A percentile compares a stretch with the other conserved stretches of the same genome.
Evolutionary conservation across 257 asterid genomes (phyloP).

Genomic region (Leptodermis oblonga): DNA sequence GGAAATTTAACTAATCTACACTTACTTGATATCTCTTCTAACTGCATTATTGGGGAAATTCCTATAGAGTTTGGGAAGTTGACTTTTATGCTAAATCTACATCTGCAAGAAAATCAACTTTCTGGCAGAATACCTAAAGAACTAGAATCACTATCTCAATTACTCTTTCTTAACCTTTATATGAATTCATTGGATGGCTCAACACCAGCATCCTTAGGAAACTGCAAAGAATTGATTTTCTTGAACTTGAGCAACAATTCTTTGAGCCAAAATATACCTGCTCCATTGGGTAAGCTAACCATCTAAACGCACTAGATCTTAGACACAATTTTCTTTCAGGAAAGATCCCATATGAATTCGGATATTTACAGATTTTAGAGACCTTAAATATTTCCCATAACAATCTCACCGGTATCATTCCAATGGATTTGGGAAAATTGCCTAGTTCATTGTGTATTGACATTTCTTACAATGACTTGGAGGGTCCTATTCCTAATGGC

Average conservation of each 20-base stretch:
- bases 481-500: conserved; percentile 32
- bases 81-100: background rate
- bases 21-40: background rate
- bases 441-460: conserved; percentile 22
- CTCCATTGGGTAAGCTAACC: too few species aligned
- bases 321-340: conserved; percentile 32
- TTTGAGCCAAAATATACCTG: too few species aligned
- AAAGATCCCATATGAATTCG: conserved; percentile 21
- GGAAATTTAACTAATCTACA: conserved; percentile 4
- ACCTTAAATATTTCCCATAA: conserved; percentile 32
- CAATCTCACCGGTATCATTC: conserved; percentile 34
- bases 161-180: background rate
- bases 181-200: background rate
- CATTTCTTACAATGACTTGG: conserved; percentile 37
- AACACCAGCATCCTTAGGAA: background rate
- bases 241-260: too few species aligned
- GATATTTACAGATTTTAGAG: conserved; percentile 19
- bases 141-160: background rate
- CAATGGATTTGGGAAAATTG: conserved; percentile 17
- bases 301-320: too few species aligned
- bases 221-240: background rate
- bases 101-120: conserved; percentile 1
- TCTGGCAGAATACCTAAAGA: background rate
- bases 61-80: background rate
- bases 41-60: background rate